Conservation (phyloP, 2,329 filamentous ascomycete genomes). For the Fusarium drepaniforme region DNA sequence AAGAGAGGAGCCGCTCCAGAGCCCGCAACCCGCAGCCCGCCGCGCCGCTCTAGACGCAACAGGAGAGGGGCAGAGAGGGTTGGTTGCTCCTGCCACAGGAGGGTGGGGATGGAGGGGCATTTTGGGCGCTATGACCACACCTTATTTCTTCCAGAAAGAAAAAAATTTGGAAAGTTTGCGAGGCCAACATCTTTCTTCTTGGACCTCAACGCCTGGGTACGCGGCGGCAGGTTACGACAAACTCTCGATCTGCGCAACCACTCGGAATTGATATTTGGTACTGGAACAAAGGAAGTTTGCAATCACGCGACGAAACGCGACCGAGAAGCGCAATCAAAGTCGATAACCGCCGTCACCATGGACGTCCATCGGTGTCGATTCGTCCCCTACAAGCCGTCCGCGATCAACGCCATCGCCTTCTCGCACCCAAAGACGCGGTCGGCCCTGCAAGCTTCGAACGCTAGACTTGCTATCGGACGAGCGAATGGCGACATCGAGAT, state of each 20-base stretch:
- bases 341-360: constrained; percentile 64
- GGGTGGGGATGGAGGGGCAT: constrained; percentile 48
- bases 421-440: constrained; percentile 75
- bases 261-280: not conserved
- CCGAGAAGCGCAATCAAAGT: constrained; percentile 10
- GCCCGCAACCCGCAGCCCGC: not conserved
- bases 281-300: not conserved
- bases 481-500: constrained; percentile 98
- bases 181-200: constrained; percentile 47
- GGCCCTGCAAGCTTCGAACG: constrained; percentile 63
- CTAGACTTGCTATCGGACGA: constrained; percentile 88
- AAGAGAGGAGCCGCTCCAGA: constrained; percentile 24
- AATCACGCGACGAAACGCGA: constrained; percentile 13
- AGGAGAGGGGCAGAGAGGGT: constrained; percentile 33
- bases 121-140: constrained; percentile 48
- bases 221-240: constrained; percentile 36
- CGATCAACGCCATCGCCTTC: constrained; percentile 95
- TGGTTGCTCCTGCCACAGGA: constrained; percentile 23
- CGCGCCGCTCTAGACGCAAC: constrained; percentile 4
- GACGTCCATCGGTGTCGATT: constrained; percentile 98
- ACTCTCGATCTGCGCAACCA: constrained; percentile 14
- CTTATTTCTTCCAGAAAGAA: constrained; percentile 45
- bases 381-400: constrained; percentile 89
- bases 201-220: constrained; percentile 43
- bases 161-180: constrained; percentile 49